phyloP scores from a whole-genome alignment of 345 rosid genomes.

The Corchorus olitorius region DNA sequence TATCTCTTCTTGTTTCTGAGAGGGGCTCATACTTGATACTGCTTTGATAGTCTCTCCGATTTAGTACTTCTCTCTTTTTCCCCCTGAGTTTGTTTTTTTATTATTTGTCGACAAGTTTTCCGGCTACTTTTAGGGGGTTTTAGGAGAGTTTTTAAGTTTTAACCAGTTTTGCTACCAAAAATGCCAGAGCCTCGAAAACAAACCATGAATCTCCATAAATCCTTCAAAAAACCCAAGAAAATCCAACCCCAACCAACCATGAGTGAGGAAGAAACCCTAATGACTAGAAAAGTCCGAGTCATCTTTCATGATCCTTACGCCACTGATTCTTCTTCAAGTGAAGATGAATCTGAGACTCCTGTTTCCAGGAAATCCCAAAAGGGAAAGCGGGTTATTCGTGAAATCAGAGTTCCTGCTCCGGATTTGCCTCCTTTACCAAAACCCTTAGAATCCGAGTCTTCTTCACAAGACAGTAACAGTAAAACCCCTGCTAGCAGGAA shows the following conservation, averaged over 20 bases:
- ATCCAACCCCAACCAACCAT: slow-evolving; percentile 18
- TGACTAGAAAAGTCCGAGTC: slow-evolving; percentile 62
- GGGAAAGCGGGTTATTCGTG: slow-evolving; percentile 59
- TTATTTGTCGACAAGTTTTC: not conserved
- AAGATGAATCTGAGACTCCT: slow-evolving; percentile 57
- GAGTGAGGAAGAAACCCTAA: slow-evolving; percentile 29
- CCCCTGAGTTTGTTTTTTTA: not conserved
- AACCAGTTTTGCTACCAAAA: slow-evolving; percentile 24
- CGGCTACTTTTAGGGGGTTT: slow-evolving; percentile 33
- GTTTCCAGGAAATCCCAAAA: not conserved
- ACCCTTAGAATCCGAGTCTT: slow-evolving; percentile 43
- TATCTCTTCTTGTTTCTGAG: slow-evolving; percentile 70
- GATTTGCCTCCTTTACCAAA: slow-evolving; percentile 2
- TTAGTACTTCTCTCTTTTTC: slow-evolving; percentile 7
- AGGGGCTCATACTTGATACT: slow-evolving; percentile 62
- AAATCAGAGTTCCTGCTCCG: slow-evolving; percentile 48
- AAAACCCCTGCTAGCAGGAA: slow-evolving; percentile 37
- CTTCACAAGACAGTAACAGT: slow-evolving; percentile 67
- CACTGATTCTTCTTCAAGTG: slow-evolving; percentile 82
- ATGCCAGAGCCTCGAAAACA: slow-evolving; percentile 46
- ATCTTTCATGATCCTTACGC: slow-evolving; percentile 84
- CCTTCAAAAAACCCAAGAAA: slow-evolving; percentile 32
- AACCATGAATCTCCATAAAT: slow-evolving; percentile 26
- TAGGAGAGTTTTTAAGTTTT: slow-evolving; percentile 25
- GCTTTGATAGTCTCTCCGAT: slow-evolving; percentile 16